These are phyloP conservation scores for Tieghemostelium lacteum DNA, from an alignment of 78 protist species.

Conservation along the genomic window DNA sequence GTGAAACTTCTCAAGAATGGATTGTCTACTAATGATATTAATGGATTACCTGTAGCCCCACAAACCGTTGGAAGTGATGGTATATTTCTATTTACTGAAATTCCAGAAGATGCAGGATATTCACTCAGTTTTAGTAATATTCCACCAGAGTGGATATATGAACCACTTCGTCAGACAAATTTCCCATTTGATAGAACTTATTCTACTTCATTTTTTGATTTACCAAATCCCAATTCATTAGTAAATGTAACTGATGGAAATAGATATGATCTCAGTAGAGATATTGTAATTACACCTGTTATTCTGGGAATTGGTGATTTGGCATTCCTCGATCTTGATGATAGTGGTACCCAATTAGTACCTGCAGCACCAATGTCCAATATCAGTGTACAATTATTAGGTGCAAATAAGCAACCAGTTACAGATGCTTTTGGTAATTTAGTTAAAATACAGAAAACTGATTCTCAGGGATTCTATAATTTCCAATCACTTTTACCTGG, in stretches of 20 bases:
- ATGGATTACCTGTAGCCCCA: background rate
- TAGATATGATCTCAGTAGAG: background rate
- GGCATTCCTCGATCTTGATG: conserved; percentile 11
- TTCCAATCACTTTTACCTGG: conserved; percentile 9
- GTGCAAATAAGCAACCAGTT: background rate
- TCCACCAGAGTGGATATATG: conserved; percentile 1
- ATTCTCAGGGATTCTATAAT: background rate
- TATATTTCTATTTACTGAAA: conserved; percentile 15
- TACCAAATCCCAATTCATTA: background rate
- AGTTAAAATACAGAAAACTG: background rate
- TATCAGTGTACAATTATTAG: background rate
- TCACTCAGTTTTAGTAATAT: background rate
- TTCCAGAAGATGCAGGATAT: conserved; percentile 17
- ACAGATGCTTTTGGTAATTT: conserved; percentile 2
- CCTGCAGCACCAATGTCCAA: background rate
- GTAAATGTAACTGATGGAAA: background rate
- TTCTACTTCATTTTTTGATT: background rate
- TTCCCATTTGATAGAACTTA: background rate
- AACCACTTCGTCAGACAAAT: background rate
- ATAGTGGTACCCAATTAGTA: background rate
- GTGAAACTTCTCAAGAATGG: conserved; percentile 3
- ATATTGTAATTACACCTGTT: background rate
- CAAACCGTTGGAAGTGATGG: background rate
- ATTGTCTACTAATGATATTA: background rate
- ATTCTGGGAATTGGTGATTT: conserved; percentile 19